Evolutionary conservation across 1,139 yeast genomes (phyloP).

Genomic region (Scheffersomyces illinoinensis): DNA sequence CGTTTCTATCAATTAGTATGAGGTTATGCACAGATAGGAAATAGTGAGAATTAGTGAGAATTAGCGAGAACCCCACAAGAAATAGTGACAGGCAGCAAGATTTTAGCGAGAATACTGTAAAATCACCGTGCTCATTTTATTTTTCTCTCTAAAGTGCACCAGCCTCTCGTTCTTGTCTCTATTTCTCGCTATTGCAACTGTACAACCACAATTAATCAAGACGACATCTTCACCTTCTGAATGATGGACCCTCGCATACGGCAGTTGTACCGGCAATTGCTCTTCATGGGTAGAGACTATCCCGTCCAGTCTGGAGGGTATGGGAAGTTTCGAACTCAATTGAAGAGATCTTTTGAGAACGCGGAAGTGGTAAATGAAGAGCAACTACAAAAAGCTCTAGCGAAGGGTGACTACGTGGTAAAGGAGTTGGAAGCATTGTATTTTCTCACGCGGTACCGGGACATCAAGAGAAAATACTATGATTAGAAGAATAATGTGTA

Average conservation of each 20-base stretch:
- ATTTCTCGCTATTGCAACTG: background rate
- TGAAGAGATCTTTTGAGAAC: conserved; percentile 21
- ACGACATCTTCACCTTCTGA: background rate
- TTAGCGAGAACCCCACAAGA: too few species aligned
- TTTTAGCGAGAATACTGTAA: background rate
- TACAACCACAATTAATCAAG: background rate
- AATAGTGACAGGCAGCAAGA: too few species aligned
- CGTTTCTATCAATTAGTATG: background rate
- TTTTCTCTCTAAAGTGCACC: background rate
- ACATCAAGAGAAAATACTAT: conserved; percentile 33
- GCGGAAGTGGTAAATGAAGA: conserved; percentile 15
- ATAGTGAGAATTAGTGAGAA: background rate
- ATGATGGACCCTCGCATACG: conserved; percentile 35
- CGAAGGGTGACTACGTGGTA: conserved; percentile 31
- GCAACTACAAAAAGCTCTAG: conserved; percentile 26
- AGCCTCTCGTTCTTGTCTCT: background rate
- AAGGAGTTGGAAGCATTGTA: conserved; percentile 36
- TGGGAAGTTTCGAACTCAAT: conserved; percentile 17
- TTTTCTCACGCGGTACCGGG: conserved; percentile 32
- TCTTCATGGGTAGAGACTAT: conserved; percentile 40
- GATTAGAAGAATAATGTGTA: background rate
- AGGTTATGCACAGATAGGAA: background rate
- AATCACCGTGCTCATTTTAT: background rate
- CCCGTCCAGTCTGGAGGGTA: conserved; percentile 35
- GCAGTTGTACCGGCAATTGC: conserved; percentile 28